A percentile compares a stretch with the other conserved stretches of the same genome.
These are phyloP conservation scores for fission yeast (Schizosaccharomyces pombe) DNA, from an alignment of 805 yeast species.

Conservation along the genomic window DNA sequence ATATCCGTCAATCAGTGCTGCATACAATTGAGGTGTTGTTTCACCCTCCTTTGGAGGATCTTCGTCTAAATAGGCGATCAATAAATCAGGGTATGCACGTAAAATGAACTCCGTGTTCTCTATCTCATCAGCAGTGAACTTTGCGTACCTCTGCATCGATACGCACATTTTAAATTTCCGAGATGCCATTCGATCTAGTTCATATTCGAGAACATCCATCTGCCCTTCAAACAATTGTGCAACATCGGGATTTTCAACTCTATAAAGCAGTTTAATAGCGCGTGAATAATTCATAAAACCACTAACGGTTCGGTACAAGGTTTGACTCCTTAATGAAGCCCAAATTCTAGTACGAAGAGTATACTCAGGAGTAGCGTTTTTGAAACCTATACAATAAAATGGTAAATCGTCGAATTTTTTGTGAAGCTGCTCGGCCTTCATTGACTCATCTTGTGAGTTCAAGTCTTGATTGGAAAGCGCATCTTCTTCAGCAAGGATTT, in stretches of 20 bases:
- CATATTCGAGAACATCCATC: conserved; percentile 87
- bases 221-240: conserved; percentile 97
- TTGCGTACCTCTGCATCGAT: conserved; percentile 66
- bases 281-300: conserved; percentile 97
- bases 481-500: conserved; percentile 81
- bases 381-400: conserved; percentile 89
- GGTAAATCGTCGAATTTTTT: conserved; percentile 70
- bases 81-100: conserved; percentile 45
- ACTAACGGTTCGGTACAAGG: conserved; percentile 85
- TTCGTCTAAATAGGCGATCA: conserved; percentile 81
- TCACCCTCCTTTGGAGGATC: conserved; percentile 35
- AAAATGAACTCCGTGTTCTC: conserved; percentile 45
- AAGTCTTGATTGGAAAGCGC: conserved; percentile 27
- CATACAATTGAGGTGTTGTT: conserved; percentile 28
- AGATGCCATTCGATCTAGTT: conserved; percentile 60
- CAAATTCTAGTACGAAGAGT: conserved; percentile 89
- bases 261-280: conserved; percentile 76
- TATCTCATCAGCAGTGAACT: conserved; percentile 39
- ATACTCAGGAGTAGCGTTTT: conserved; percentile 91
- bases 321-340: conserved; percentile 95
- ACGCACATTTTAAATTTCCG: conserved; percentile 61
- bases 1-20: conserved; percentile 45
- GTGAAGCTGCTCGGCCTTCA: conserved; percentile 44
- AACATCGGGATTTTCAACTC: conserved; percentile 85
- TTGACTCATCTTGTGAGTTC: conserved; percentile 23